Base-by-base conservation (phyloP, 305 asterid genomes). In the Euphrasia arctica region DNA sequence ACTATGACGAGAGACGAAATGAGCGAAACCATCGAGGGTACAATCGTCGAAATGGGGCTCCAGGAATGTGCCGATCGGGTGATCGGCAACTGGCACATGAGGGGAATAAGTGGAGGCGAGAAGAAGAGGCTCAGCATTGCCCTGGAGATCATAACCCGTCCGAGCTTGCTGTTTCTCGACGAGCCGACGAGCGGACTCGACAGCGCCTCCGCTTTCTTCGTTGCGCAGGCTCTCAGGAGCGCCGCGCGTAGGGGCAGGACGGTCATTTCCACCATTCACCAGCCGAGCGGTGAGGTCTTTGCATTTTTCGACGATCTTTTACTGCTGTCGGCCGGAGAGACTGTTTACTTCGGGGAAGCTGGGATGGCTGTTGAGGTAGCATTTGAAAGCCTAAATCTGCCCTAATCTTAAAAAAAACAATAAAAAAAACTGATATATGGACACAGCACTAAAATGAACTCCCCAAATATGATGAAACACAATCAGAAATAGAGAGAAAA, bases 51-150 rank as follows among this genome's bases (percentile, higher is more conserved):
- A 48, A 73, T 90, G 83, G 97, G 97, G 9, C 86, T 93, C 11
- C 77, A 80, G 14, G 98, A 93, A 36, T 93, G 98, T 60, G 95
- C 91, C 0, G 92, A 93, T 62, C 70, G 75, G 11, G 34, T 84
- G 7, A 81, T 90, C 47, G 97, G 98, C 59, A 90, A 84, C 81
- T 90, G 98, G 98, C 96, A 90, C 27, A 63, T 83, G 54, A 75
- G 97, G 61, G 96, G 98, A 56, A 83, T 93, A 11, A 93, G 98
- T 48, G 98, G 97, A 0, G 97, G 98, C 5, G 98, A 93, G 81
- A 87, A 86, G 82, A 93, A 90, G 86, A 70, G 98, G 80, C 75
- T 89, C 0, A 84, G 98, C 64, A 90, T 90, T 13, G 98, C 97
- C 1, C 74, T 90, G 29, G 98, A 92, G 86, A 80, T 85, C 49